Evolutionary conservation across 2,329 filamentous ascomycete genomes (phyloP).

Genomic region (Exophiala sp.): DNA sequence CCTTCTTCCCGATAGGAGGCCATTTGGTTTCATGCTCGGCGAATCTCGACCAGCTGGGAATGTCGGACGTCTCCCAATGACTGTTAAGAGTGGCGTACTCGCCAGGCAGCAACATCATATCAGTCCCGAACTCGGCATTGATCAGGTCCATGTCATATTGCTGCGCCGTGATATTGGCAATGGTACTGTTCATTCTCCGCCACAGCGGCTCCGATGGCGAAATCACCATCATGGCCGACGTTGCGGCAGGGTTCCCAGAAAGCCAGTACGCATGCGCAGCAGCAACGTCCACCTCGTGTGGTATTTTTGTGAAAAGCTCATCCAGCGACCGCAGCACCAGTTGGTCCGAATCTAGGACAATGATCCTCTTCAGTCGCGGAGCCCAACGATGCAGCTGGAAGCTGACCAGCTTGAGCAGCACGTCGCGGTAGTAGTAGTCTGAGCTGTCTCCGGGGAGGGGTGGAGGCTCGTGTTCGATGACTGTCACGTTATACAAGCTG

Average conservation of each 20-base stretch:
- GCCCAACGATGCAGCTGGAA: constrained; percentile 5
- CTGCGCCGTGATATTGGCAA: constrained; percentile 1
- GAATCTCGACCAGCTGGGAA: constrained; percentile 5
- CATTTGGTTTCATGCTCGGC: not conserved
- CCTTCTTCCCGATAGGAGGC: not conserved
- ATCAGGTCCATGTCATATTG: constrained; percentile 11
- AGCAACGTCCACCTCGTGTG: not conserved
- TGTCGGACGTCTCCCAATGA: constrained; percentile 3
- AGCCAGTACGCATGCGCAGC: constrained; percentile 9
- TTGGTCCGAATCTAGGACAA: constrained; percentile 4
- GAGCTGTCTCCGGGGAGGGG: not conserved
- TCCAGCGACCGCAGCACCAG: constrained; percentile 2
- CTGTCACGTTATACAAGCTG: constrained; percentile 8
- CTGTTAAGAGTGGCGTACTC: constrained; percentile 3
- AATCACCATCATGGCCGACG: constrained; percentile 6
- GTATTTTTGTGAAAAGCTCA: not conserved
- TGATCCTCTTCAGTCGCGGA: not conserved
- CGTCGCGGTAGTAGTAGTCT: constrained; percentile 3
- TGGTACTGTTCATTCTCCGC: constrained; percentile 2
- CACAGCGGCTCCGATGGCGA: constrained; percentile 3
- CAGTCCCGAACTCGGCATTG: constrained; percentile 6
- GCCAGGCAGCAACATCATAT: not conserved
- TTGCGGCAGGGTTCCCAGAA: not conserved
- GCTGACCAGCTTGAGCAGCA: constrained; percentile 10
- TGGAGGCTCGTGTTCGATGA: constrained; percentile 7